These are phyloP conservation scores for Skeletonema potamos DNA, from an alignment of 108 stramenopile genomes.

Conservation along the genomic window DNA sequence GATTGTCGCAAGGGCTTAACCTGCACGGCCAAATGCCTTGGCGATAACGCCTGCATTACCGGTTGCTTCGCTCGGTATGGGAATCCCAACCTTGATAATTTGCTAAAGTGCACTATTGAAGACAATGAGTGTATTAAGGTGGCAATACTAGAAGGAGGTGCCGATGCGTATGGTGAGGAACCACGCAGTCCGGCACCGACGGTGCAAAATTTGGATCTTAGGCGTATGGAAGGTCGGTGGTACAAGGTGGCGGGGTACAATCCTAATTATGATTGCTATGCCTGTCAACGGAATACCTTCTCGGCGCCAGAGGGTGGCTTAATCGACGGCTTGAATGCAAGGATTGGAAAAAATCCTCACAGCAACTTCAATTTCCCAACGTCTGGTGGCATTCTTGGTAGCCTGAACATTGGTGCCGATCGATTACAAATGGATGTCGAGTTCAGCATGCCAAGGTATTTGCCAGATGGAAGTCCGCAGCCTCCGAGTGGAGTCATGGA, in stretches of 20 bases:
- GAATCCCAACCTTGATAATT: constrained; percentile 85
- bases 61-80: constrained; percentile 97
- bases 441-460: constrained; percentile 89
- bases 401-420: constrained; percentile 35
- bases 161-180: constrained; percentile 74
- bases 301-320: constrained; percentile 47
- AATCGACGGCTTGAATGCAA: constrained; percentile 17
- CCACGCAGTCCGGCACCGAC: constrained; percentile 81
- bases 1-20: constrained; percentile 90
- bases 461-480: constrained; percentile 82
- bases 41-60: constrained; percentile 93
- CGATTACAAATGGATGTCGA: constrained; percentile 84
- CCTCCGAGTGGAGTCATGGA: constrained; percentile 76
- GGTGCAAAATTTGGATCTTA: constrained; percentile 77
- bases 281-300: constrained; percentile 96
- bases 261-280: constrained; percentile 97
- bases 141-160: constrained; percentile 89
- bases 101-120: constrained; percentile 95
- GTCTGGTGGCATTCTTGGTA: constrained; percentile 40
- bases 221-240: constrained; percentile 90
- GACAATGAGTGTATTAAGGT: constrained; percentile 97
- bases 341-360: background rate
- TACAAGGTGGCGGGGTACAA: constrained; percentile 97
- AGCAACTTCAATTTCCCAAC: constrained; percentile 9
- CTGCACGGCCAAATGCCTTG: constrained; percentile 91